A percentile compares a stretch with the other conserved stretches of the same genome.
Conservation (phyloP, 2,329 filamentous ascomycete genomes). For the Aspergillaceae sp. region DNA sequence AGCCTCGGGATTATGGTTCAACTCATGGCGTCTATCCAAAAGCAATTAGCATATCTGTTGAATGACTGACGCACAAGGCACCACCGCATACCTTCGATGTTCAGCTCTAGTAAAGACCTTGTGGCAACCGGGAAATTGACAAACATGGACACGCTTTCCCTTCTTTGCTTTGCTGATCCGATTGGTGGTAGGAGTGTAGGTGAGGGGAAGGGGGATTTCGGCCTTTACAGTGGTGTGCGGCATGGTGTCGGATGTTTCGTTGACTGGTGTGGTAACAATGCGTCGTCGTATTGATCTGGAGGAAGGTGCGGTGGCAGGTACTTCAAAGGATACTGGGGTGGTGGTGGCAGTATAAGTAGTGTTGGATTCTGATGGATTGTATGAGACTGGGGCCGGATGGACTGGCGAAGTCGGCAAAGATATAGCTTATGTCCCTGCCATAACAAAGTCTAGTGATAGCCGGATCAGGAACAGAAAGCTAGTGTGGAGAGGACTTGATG, state of each 20-base stretch:
- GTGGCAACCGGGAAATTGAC: slow-evolving; percentile 39
- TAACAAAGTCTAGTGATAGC: too few relatives aligned
- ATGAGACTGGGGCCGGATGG: too few relatives aligned
- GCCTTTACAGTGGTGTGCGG: slow-evolving; percentile 19
- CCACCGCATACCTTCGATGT: slow-evolving; percentile 31
- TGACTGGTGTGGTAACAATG: neutral
- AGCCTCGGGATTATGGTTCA: slow-evolving; percentile 43
- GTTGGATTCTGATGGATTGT: too few relatives aligned
- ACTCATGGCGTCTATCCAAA: slow-evolving; percentile 37
- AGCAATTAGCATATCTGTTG: neutral
- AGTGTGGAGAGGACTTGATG: too few relatives aligned
- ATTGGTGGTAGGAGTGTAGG: slow-evolving; percentile 43
- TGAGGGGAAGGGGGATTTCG: slow-evolving; percentile 29
- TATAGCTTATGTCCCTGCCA: too few relatives aligned
- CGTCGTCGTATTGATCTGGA: too few relatives aligned
- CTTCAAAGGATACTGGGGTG: too few relatives aligned
- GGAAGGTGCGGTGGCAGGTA: too few relatives aligned
- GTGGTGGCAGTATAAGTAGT: too few relatives aligned
- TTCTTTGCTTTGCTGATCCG: slow-evolving; percentile 46
- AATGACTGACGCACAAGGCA: neutral
- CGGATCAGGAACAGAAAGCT: too few relatives aligned
- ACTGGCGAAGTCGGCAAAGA: too few relatives aligned
- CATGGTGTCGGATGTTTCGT: slow-evolving; percentile 15
- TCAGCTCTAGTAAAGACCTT: slow-evolving; percentile 46
- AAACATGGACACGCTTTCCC: slow-evolving; percentile 43